Conservation (phyloP, 139 green algal species). For the Limnomonas spitsbergensis region DNA sequence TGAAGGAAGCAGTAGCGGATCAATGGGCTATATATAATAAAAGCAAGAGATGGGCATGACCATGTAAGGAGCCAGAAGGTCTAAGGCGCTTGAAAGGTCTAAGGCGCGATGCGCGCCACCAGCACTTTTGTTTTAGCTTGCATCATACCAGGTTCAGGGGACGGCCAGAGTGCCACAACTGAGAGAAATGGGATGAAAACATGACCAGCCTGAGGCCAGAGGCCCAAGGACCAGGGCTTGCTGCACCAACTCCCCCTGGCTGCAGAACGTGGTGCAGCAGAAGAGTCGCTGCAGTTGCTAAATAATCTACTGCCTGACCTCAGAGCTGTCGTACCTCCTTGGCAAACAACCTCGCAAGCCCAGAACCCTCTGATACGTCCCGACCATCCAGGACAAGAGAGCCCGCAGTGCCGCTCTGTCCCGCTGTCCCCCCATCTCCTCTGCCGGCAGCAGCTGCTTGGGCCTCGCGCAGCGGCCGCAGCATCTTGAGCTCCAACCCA, state of each 20-base stretch:
- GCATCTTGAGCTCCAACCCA: slow-evolving; percentile 53
- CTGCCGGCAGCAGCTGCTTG: not conserved
- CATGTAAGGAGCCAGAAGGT: not conserved
- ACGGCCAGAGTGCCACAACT: too few species aligned
- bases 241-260: too few species aligned
- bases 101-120: too few species aligned
- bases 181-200: too few species aligned
- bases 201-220: too few species aligned
- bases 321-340: slow-evolving; percentile 15
- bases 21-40: not conserved
- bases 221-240: too few species aligned
- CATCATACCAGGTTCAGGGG: too few species aligned
- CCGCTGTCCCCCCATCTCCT: not conserved
- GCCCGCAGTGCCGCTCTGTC: not conserved
- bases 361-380: slow-evolving; percentile 27
- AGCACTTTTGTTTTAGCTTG: too few species aligned
- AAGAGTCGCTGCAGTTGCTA: too few species aligned
- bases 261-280: too few species aligned
- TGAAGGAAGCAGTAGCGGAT: not conserved
- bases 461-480: slow-evolving; percentile 22
- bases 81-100: too few species aligned
- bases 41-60: not conserved
- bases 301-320: not conserved
- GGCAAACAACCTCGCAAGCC: slow-evolving; percentile 49
- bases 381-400: too few species aligned